Conservation (phyloP, 208 protist species). For the Endotrypanum monterogeii region DNA sequence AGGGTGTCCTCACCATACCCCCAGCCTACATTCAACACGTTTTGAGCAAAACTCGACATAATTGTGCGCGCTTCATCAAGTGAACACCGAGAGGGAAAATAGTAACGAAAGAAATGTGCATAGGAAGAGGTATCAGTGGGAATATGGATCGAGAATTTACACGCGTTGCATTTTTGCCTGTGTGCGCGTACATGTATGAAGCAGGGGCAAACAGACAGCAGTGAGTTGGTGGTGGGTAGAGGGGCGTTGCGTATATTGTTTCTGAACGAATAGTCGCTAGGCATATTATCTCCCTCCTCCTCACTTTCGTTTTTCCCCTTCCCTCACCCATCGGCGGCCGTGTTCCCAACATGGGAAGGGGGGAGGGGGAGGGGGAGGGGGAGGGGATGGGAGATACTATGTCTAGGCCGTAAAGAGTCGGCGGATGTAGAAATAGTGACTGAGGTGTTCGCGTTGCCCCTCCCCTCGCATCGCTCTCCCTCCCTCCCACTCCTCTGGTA, state of each 20-base stretch:
- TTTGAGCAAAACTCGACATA: conserved; percentile 17
- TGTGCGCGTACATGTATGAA: not conserved
- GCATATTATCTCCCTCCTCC: too few relatives aligned
- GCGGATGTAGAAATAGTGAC: too few relatives aligned
- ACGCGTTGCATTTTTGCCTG: not conserved
- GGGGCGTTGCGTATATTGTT: too few relatives aligned
- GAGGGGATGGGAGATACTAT: too few relatives aligned
- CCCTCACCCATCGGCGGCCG: too few relatives aligned
- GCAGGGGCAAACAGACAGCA: not conserved
- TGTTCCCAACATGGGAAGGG: too few relatives aligned
- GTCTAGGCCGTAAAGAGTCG: too few relatives aligned
- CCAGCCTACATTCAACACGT: conserved; percentile 5
- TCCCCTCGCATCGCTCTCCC: not conserved
- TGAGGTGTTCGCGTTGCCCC: not conserved
- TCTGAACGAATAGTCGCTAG: too few relatives aligned
- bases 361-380: not conserved
- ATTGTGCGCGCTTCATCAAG: not conserved
- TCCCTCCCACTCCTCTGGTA: not conserved
- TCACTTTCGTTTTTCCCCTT: too few relatives aligned
- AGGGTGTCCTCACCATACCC: not conserved
- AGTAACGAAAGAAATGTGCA: not conserved
- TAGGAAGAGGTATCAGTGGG: not conserved
- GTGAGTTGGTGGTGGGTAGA: not conserved
- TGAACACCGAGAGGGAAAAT: not conserved
- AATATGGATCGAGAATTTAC: not conserved